Percentiles rank a stretch among this genome's conserved stretches.
These are phyloP conservation scores for Dryas octopetala DNA, from an alignment of 306 rosid genomes.

Conservation along the genomic window DNA sequence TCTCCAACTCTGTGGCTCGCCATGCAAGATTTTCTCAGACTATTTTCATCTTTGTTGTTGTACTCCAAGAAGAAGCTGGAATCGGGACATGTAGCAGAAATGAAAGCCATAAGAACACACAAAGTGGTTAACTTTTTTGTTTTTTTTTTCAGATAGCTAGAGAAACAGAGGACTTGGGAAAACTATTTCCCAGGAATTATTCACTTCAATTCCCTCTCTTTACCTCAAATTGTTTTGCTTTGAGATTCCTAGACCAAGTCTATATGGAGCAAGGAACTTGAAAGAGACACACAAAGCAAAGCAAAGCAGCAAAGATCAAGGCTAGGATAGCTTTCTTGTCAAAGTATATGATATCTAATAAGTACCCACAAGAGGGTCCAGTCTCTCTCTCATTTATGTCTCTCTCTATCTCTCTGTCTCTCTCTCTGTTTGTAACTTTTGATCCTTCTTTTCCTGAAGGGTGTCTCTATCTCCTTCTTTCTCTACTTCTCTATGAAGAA, in stretches of 20 bases:
- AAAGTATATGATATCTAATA: conserved; percentile 34
- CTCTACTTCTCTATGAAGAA: conserved; percentile 51
- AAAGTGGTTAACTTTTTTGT: neutral
- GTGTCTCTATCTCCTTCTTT: conserved; percentile 36
- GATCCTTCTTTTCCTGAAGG: conserved; percentile 22
- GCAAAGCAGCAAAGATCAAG: conserved; percentile 40
- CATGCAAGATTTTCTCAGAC: conserved; percentile 60
- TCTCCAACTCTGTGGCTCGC: conserved; percentile 71
- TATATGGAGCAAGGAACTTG: conserved; percentile 35
- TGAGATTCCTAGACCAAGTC: conserved; percentile 30
- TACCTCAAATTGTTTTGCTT: conserved; percentile 34
- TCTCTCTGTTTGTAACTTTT: conserved; percentile 32
- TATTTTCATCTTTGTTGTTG: conserved; percentile 35
- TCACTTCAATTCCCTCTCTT: conserved; percentile 17
- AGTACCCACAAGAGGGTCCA: conserved; percentile 38
- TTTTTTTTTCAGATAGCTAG: neutral
- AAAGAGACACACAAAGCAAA: conserved; percentile 19
- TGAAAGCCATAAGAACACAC: conserved; percentile 21
- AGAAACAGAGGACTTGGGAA: conserved; percentile 32
- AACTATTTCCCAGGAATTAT: neutral
- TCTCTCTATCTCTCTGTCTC: conserved; percentile 20
- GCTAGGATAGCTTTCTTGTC: conserved; percentile 47
- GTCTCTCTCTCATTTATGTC: conserved; percentile 52
- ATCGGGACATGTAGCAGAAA: conserved; percentile 29
- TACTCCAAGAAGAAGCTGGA: conserved; percentile 41